Percentiles rank a stretch among this genome's conserved stretches.
These are phyloP conservation scores for Eucalyptus curtisii DNA, from an alignment of 345 rosid genomes.

Conservation along the genomic window DNA sequence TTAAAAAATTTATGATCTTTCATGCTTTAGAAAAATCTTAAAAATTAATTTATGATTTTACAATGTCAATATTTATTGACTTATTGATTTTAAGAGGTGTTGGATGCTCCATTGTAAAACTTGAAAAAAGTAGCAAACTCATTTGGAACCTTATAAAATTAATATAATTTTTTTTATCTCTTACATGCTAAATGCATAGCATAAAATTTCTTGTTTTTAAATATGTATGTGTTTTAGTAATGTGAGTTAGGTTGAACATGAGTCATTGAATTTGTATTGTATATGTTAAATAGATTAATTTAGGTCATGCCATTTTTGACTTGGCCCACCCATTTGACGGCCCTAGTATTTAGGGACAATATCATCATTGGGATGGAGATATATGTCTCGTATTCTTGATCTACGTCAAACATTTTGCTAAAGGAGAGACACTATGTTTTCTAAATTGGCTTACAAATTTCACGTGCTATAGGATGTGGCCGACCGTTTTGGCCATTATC, in stretches of 20 bases:
- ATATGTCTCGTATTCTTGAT: not conserved
- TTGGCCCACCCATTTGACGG: not conserved
- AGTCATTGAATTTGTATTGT: not conserved
- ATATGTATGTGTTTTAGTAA: no score
- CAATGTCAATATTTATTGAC: not conserved
- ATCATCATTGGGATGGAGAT: not conserved
- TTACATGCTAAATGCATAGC: not conserved
- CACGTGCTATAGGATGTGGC: not conserved
- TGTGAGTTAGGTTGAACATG: accelerated
- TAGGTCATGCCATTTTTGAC: no score
- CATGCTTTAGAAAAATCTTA: not conserved
- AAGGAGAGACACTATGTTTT: not conserved
- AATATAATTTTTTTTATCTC: no score
- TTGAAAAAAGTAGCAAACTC: not conserved
- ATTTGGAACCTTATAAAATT: not conserved
- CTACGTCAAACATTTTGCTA: not conserved
- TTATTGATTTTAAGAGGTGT: not conserved
- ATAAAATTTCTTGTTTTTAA: no score
- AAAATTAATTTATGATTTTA: no score
- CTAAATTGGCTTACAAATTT: not conserved
- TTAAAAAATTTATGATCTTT: not conserved
- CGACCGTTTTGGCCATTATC: not conserved
- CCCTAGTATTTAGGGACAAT: not conserved
- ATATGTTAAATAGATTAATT: no score
- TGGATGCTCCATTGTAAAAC: not conserved